Evolutionary conservation across 192 early-diverging fungal genomes (phyloP), one percentile per base, ranked within the genome.

Genomic region (Coemansia sp.): DNA sequence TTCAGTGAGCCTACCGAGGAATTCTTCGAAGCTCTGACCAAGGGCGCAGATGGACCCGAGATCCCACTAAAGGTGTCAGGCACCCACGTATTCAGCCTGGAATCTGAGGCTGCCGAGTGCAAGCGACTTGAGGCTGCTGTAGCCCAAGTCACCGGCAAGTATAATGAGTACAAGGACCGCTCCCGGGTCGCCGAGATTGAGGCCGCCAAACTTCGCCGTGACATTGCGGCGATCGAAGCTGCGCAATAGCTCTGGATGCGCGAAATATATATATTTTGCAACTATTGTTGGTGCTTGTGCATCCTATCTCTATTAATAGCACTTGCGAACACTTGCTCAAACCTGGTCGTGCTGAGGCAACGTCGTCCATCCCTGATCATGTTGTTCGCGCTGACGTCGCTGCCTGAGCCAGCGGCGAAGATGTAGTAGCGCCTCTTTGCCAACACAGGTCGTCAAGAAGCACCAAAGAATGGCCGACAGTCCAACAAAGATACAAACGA

Each of bases 1-100:
- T 93, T 95, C 70, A 93, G 92, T 71, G 94, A 96, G 68, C 94
- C 94, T 12, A 89, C 87, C 10, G 93, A 95, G 46, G 88, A 88
- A 43, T 88, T 93, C 66, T 88, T 89, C 79, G 84, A 88, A 44
- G 73, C 82, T 24, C 73, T 94, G 65, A 75, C 84, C 57, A 86
- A 83, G 34, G 79, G 88, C 60, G 72, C 85, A 15, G 73, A 70
- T 31, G 78, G 78, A 3, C 82, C 82, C 27, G 82, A 85, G 72
- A 80, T 85, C 49, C 89, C 85, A 57, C 75, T 83, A 13, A 85
- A 78, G 82, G 74, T 31, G 60, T 68, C 81, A 11, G 81, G 76
- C 18, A 73, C 47, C 61, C 81, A 84, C 2, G 69, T 65, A 8
- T 84, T 84, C 79, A 72, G 78, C 76, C 63, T 89, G 10, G 88